Percentiles rank a stretch among this genome's conserved stretches.
Conservation (phyloP, 805 yeast species). For the Yarrowia divulgata region DNA sequence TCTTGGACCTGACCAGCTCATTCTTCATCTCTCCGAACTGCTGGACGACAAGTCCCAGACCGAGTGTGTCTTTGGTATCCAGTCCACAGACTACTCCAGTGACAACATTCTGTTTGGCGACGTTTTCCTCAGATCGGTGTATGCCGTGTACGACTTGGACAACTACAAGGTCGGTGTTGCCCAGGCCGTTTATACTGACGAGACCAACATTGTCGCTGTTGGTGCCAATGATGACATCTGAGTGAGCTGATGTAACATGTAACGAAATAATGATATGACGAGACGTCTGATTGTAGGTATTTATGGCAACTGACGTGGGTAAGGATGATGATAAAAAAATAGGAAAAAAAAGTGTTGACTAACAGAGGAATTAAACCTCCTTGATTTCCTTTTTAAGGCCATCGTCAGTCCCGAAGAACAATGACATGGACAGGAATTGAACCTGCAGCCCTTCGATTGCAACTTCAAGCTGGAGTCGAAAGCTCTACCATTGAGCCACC, state of each 20-base stretch:
- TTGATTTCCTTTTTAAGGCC: constrained; percentile 25
- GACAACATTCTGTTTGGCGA: constrained; percentile 57
- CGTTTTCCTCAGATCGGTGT: constrained; percentile 67
- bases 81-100: constrained; percentile 47
- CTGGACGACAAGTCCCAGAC: constrained; percentile 19
- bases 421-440: constrained; percentile 73
- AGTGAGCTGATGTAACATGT: background rate
- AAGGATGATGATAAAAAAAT: too few relatives aligned
- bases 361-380: constrained; percentile 28
- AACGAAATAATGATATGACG: too few relatives aligned
- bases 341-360: constrained; percentile 21
- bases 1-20: background rate
- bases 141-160: constrained; percentile 71
- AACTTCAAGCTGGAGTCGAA: constrained; percentile 65
- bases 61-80: constrained; percentile 46
- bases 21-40: background rate
- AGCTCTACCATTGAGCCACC: constrained; percentile 84
- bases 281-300: too few relatives aligned
- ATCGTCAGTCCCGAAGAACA: constrained; percentile 9
- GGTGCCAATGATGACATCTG: background rate
- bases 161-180: constrained; percentile 45
- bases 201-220: constrained; percentile 11
- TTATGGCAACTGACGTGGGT: too few relatives aligned
- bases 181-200: constrained; percentile 12
- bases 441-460: constrained; percentile 85